These are phyloP conservation scores for Diaporthe amygdali DNA, from an alignment of 2,329 filamentous ascomycete genomes.

Conservation along the genomic window DNA sequence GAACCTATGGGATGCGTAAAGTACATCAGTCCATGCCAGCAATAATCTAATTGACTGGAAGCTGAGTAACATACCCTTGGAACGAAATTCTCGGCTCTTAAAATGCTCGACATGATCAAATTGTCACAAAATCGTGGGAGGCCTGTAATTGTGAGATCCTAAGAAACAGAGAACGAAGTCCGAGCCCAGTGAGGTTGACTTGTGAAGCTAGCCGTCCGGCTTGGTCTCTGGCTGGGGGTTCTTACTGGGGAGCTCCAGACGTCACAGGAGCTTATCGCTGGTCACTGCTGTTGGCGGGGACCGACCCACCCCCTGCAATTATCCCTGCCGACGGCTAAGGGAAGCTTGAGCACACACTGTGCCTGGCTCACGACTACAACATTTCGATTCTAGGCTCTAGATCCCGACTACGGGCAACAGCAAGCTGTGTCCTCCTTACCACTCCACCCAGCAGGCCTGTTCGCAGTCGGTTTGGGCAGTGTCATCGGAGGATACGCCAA, in stretches of 20 bases:
- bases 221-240: neutral
- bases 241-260: neutral
- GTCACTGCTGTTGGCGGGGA: neutral
- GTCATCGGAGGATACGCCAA: neutral
- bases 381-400: neutral
- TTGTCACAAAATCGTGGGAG: neutral
- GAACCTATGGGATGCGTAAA: constrained; percentile 61
- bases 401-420: neutral
- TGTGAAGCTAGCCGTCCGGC: neutral
- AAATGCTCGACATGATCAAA: constrained; percentile 8
- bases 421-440: neutral
- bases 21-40: neutral
- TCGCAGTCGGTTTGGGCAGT: constrained; percentile 13
- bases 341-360: neutral
- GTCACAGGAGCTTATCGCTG: constrained; percentile 8
- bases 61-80: constrained; percentile 8
- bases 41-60: neutral
- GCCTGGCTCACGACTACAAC: neutral
- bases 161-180: neutral
- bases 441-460: neutral
- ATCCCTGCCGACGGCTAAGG: neutral
- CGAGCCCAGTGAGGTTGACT: neutral
- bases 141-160: neutral
- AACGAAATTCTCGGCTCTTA: neutral
- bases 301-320: neutral